Evolutionary conservation across 352 stramenopile genomes (phyloP).

Genomic region (Pythium volutum): DNA sequence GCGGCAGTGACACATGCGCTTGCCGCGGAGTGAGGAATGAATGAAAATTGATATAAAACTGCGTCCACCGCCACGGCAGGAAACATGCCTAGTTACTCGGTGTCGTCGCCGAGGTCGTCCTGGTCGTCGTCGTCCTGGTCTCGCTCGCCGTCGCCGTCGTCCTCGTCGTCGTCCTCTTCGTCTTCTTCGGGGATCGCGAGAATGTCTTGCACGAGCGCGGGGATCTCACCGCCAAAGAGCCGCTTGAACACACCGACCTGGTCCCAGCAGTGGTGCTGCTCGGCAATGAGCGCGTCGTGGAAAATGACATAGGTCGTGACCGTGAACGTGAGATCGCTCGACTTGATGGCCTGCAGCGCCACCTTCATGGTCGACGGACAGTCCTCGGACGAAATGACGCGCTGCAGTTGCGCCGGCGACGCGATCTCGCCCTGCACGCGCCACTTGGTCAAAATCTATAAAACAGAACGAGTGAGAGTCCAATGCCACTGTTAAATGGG

Average conservation of each 20-base stretch:
- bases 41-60: background rate
- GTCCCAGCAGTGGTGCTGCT: slow-evolving; percentile 83
- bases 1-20: background rate
- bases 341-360: slow-evolving; percentile 73
- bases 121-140: slow-evolving; percentile 1
- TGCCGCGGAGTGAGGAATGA: background rate
- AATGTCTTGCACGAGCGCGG: slow-evolving; percentile 47
- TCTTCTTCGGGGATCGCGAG: slow-evolving; percentile 49
- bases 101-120: slow-evolving; percentile 7
- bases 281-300: slow-evolving; percentile 59
- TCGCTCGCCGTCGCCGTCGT: background rate
- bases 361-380: slow-evolving; percentile 65
- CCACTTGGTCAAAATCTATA: slow-evolving; percentile 80
- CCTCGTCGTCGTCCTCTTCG: slow-evolving; percentile 8
- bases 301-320: slow-evolving; percentile 85
- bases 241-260: slow-evolving; percentile 81
- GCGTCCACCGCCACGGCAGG: background rate
- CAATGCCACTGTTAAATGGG: background rate
- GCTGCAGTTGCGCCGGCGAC: slow-evolving; percentile 50
- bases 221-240: slow-evolving; percentile 75
- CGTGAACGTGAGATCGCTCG: slow-evolving; percentile 77
- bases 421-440: slow-evolving; percentile 78
- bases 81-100: slow-evolving; percentile 4
- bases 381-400: slow-evolving; percentile 66
- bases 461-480: background rate